Evolutionary conservation across 2,329 filamentous ascomycete genomes (phyloP), one percentile per base, ranked within the genome.

Genomic region (Chaetomiaceae sp.): DNA sequence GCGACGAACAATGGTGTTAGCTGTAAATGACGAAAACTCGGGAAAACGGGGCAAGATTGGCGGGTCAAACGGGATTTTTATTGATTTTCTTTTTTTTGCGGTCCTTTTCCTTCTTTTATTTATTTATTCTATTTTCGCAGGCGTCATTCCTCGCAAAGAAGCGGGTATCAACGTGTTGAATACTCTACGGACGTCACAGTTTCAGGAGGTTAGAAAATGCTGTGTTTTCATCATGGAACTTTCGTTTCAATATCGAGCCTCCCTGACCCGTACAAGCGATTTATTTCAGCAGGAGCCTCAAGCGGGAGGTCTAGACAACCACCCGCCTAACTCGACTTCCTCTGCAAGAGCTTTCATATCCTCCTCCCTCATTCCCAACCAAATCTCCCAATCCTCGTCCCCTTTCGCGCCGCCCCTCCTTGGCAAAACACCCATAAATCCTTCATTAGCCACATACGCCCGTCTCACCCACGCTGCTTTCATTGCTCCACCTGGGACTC

Each of bases 361-460:
- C 32, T 54, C 44, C 23, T 30, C 33, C 27, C 51, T 29, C 27
- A 57, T 16, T 10, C 43, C 48, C 14, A 57, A 4, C 34, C 33
- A 49, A 10, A 54, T 16, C 38, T 57, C 51, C 55, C 51, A 57
- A 14, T 57, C 40, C 13, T n/a, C 48, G 3, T 46, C 55, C 9
- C 51, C 51, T 33, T 52, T 54, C 4, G 29, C 33, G 1, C 27
- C 48, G 1, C 46, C 51, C 13, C 9, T 11, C 6, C 48, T 23
- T 13, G 55, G 51, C 51, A 54, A 13, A 4, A 57, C 1, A n/a
- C 5, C 20, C 44, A 57, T 42, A 2, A 36, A 16, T 8, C 55
- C 51, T 2, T 48, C 32, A 29, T 29, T 32, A 6, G 55, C 16
- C 27, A 38, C 37, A 23, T 54, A 57, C 34, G 43, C 43, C 43